These are phyloP conservation scores for Podaxis mareebaensis DNA, from an alignment of 768 basidiomycete genomes.

Conservation along the genomic window DNA sequence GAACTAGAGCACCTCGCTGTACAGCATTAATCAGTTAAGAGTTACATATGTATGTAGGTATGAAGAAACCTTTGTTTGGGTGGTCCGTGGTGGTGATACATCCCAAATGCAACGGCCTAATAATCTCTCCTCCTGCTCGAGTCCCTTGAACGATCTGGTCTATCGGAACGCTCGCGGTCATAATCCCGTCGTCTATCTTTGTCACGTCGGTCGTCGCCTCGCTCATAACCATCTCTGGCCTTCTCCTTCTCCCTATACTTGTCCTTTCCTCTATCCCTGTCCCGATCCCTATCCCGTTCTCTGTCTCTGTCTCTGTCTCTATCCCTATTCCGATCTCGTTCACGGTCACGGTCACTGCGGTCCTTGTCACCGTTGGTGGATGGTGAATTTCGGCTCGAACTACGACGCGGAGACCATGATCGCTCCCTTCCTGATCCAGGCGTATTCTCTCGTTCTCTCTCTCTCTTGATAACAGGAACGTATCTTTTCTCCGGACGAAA, in stretches of 20 bases:
- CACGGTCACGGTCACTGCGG: conserved; percentile 21
- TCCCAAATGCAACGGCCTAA: background rate
- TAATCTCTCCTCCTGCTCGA: conserved; percentile 18
- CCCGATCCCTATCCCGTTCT: conserved; percentile 2
- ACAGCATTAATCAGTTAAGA: background rate
- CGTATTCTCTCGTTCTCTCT: conserved; percentile 52
- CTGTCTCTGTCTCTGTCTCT: conserved; percentile 14
- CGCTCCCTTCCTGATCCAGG: conserved; percentile 33
- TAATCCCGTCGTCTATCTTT: conserved; percentile 16
- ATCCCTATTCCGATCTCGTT: conserved; percentile 17
- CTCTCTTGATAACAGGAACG: conserved; percentile 78
- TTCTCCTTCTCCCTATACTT: conserved; percentile 17
- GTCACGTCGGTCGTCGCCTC: conserved; percentile 4
- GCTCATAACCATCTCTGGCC: conserved; percentile 12
- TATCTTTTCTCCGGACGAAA: conserved; percentile 73
- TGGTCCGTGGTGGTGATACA: background rate
- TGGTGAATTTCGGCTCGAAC: conserved; percentile 51
- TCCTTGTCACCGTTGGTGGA: conserved; percentile 40
- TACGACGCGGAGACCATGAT: conserved; percentile 38
- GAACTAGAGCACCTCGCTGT: background rate
- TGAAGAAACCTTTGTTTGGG: background rate
- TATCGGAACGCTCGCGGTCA: conserved; percentile 5
- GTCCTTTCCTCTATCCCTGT: conserved; percentile 7
- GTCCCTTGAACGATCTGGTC: conserved; percentile 12
- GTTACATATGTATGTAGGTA: background rate